phyloP scores from a whole-genome alignment of 108 stramenopile species.

The Nitzschia sp. region DNA sequence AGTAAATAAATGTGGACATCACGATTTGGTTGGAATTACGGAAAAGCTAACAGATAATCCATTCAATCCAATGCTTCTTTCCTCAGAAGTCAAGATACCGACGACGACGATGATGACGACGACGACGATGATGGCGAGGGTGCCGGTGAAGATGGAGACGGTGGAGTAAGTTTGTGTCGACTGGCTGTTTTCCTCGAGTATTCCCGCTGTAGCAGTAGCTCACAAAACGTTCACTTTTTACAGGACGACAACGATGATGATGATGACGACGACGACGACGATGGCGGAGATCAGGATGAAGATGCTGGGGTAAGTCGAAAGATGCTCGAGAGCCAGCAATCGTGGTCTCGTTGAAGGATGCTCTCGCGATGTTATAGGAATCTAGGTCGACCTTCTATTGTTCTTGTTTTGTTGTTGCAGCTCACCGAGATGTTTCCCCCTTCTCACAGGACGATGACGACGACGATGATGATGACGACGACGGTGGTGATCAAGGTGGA shows the following conservation, averaged over 20 bases:
- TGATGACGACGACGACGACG: constrained; percentile 9
- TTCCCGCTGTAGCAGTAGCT: background rate
- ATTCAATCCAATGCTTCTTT: too few species aligned
- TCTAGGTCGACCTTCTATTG: background rate
- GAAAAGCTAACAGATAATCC: background rate
- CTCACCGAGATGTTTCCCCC: too few species aligned
- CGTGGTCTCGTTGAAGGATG: too few species aligned
- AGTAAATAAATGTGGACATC: background rate
- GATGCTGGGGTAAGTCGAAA: background rate
- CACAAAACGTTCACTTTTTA: background rate
- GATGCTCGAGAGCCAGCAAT: too few species aligned
- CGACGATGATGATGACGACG: too few species aligned
- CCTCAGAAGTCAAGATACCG: background rate
- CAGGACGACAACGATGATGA: background rate
- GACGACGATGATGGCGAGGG: constrained; percentile 16
- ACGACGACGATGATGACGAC: constrained; percentile 20
- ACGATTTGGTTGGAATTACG: background rate
- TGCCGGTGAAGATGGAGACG: background rate
- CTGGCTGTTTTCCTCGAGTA: background rate
- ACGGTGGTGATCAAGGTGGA: too few species aligned
- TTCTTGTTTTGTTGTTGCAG: too few species aligned
- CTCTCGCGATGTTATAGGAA: background rate
- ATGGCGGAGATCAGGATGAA: background rate
- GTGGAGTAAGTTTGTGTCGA: background rate
- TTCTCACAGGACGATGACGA: too few species aligned